Evolutionary conservation across 441 rosid genomes (phyloP), one percentile per base, ranked within the genome.

Genomic region (Geranium incanum): DNA sequence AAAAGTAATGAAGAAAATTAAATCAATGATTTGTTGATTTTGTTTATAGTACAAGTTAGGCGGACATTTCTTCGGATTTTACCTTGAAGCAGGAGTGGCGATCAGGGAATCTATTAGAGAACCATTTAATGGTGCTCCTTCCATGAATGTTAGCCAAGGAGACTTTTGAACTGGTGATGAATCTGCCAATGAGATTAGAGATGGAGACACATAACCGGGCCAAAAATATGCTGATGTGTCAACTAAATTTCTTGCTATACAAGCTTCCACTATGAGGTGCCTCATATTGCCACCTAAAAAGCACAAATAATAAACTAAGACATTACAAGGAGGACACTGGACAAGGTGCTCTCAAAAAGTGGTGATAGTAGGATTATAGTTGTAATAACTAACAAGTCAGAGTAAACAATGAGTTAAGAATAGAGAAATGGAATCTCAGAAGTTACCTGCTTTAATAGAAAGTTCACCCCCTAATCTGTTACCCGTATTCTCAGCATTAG

Each of bases 221-320:
- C 89, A 88, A 77, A 81, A 85, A 75, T 84, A 88, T 38, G 83
- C 91, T 8, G 88, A 84, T 19, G 78, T 79, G 75, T 88, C 91
- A 23, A 85, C 77, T 71, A 88, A 78, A 66, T 83, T 83, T 81
- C 93, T 84, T 64, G 91, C 80, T 68, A 86, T 88, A 79, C 91
- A 88, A 79, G 89, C 91, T 83, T 88, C 93, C 52, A 88, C 88
- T 70, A 88, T 85, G 72, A 88, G 88, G 73, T 88, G 93, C 84
- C 87, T 77, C 93, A 85, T 37, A 80, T 84, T 82, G 74, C 91
- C 91, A 77, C 84, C 89, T 85, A 79, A 59, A 78, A 70, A 67
- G 72, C 41, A 77, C 18, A 65, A 68, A 75, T 50, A 23, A 38
- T 63, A 5, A 41, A 74, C 59, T 19, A 60, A 59, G 37, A 77